A percentile compares a stretch with the other conserved stretches of the same genome.
Conservation (phyloP, 768 basidiomycete genomes). For the Suillus alpinus region DNA sequence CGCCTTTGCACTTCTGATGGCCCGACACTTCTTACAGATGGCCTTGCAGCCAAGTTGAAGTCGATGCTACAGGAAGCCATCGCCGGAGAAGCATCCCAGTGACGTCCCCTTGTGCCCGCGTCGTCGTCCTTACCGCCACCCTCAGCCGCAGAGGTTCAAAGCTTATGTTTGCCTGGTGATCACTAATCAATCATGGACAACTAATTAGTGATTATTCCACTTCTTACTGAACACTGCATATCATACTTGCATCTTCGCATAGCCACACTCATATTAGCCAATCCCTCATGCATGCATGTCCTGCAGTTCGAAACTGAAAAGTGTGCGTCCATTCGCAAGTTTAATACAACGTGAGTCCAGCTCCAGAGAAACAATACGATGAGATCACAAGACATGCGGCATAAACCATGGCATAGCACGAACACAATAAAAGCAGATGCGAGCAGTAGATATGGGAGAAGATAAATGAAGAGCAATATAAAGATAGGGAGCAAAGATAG, state of each 20-base stretch:
- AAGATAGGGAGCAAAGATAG: constrained; percentile 20
- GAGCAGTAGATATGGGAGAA: neutral
- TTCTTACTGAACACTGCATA: neutral
- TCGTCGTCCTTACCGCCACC: neutral
- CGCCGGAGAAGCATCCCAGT: constrained; percentile 26
- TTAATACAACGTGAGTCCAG: neutral
- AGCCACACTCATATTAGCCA: neutral
- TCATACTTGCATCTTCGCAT: neutral
- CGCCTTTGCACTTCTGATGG: constrained; percentile 78
- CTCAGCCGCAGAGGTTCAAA: neutral
- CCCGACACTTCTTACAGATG: constrained; percentile 63
- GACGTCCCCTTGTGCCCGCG: neutral
- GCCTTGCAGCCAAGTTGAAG: constrained; percentile 51
- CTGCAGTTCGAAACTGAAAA: neutral
- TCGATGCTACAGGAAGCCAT: constrained; percentile 34
- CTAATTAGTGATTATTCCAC: neutral
- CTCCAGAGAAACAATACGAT: neutral
- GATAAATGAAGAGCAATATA: constrained; percentile 17
- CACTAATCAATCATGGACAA: neutral
- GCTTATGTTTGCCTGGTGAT: neutral
- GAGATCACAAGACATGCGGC: neutral
- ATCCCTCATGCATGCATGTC: neutral
- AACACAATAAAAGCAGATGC: neutral
- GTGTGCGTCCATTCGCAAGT: neutral
- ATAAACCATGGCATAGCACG: neutral